Percentiles rank a stretch among this genome's conserved stretches.
Conservation (phyloP, 495 filamentous ascomycete species). For the Trichoderma gamsii region DNA sequence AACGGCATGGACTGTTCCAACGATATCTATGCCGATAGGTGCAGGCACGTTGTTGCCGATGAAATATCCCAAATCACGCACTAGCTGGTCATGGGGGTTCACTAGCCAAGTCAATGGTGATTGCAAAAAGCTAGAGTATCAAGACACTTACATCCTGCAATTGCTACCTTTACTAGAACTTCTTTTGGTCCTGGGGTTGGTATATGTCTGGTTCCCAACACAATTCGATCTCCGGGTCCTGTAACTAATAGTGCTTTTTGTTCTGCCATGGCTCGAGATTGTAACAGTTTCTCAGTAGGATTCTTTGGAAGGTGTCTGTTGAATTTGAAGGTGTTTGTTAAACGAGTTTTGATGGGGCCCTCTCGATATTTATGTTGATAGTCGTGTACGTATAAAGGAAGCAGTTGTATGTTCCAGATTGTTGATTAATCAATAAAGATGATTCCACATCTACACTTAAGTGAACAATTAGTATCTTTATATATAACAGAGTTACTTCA, state of each 20-base stretch:
- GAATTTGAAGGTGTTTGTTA: not conserved
- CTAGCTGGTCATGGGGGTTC: not conserved
- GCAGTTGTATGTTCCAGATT: not conserved
- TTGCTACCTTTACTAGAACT: not conserved
- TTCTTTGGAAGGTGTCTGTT: no score
- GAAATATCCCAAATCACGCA: not conserved
- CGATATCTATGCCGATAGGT: not conserved
- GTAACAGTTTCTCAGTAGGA: no score
- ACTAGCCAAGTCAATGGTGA: not conserved
- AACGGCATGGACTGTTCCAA: not conserved
- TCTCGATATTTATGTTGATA: not conserved
- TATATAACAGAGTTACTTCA: no score
- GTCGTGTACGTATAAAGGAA: not conserved
- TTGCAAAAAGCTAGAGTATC: not conserved
- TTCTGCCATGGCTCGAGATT: not conserved
- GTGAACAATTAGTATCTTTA: no score
- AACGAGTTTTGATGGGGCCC: not conserved
- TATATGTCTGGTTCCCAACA: not conserved
- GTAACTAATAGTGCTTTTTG: not conserved
- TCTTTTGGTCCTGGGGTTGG: not conserved
- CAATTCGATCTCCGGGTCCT: not conserved
- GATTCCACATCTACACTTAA: not conserved
- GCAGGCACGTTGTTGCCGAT: not conserved
- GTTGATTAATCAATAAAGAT: conserved; percentile 3
- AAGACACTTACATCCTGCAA: not conserved